phyloP scores from a whole-genome alignment of 164 flowering plant species.

The Vitis rupestris region DNA sequence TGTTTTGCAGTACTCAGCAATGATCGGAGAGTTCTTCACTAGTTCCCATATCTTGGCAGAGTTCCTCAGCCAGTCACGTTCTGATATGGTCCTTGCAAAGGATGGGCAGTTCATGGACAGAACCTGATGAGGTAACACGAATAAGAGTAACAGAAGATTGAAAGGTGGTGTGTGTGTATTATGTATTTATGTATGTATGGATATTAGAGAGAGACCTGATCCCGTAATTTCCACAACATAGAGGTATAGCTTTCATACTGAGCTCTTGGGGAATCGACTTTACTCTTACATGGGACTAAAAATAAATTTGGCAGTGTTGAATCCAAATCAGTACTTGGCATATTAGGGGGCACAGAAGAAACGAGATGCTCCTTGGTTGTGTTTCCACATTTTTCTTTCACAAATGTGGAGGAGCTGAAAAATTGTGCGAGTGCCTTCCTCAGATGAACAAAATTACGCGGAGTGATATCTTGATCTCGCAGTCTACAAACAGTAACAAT shows the following conservation, averaged over 20 bases:
- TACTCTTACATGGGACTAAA: constrained; percentile 54
- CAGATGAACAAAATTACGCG: constrained; percentile 30
- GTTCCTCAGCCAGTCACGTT: constrained; percentile 87
- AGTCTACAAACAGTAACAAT: constrained; percentile 37
- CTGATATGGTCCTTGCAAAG: constrained; percentile 71
- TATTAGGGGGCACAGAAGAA: constrained; percentile 16
- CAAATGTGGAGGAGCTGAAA: constrained; percentile 60
- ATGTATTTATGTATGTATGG: not conserved
- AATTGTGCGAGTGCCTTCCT: constrained; percentile 53
- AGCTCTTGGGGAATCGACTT: constrained; percentile 44
- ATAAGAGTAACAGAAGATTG: not conserved
- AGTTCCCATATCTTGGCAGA: constrained; percentile 83
- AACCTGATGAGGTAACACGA: constrained; percentile 39
- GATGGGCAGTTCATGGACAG: constrained; percentile 60
- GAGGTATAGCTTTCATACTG: constrained; percentile 50
- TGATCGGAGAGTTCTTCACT: constrained; percentile 67
- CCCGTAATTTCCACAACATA: constrained; percentile 57
- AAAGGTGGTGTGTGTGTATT: not conserved
- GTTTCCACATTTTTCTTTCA: constrained; percentile 25
- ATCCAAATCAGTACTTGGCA: constrained; percentile 18
- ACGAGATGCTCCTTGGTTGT: constrained; percentile 8
- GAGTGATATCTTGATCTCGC: constrained; percentile 47
- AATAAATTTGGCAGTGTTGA: constrained; percentile 30
- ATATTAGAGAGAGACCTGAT: constrained; percentile 50
- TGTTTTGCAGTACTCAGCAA: constrained; percentile 62